phyloP scores from a whole-genome alignment of 1,139 yeast genomes.

The Candida sanyaensis region DNA sequence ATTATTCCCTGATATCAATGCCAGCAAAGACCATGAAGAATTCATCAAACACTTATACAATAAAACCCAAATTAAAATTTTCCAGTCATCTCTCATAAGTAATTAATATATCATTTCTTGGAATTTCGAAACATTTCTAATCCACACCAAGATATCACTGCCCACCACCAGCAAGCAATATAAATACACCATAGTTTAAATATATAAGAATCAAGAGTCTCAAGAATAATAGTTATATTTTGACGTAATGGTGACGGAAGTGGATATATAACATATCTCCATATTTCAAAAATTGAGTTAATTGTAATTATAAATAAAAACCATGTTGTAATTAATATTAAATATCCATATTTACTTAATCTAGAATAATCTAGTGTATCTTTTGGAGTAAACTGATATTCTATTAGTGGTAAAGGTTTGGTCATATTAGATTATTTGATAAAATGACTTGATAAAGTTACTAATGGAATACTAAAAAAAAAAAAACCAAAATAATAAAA shows the following conservation, averaged over 20 bases:
- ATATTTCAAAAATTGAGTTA: slow-evolving; percentile 44
- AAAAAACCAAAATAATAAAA: neutral
- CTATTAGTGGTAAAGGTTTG: slow-evolving; percentile 9
- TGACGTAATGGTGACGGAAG: slow-evolving; percentile 20
- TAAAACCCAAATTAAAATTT: no score
- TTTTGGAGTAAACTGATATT: slow-evolving; percentile 1
- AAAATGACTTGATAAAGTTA: no score
- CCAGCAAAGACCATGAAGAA: no score
- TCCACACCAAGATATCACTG: slow-evolving; percentile 73
- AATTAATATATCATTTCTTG: slow-evolving; percentile 23
- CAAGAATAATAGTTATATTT: slow-evolving; percentile 16
- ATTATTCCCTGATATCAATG: no score
- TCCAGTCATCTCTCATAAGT: no score
- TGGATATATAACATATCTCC: slow-evolving; percentile 45
- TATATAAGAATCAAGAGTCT: slow-evolving; percentile 46
- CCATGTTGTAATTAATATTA: slow-evolving; percentile 41
- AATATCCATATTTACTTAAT: slow-evolving; percentile 34
- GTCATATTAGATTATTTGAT: neutral
- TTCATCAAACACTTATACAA: no score
- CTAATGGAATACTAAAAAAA: neutral
- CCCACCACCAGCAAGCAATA: slow-evolving; percentile 76
- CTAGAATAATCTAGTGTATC: slow-evolving; percentile 2
- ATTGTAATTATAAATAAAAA: slow-evolving; percentile 39
- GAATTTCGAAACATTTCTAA: slow-evolving; percentile 77
- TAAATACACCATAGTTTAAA: slow-evolving; percentile 54